Conservation (phyloP, 208 protist genomes). For the Crithidia acanthocephali region DNA sequence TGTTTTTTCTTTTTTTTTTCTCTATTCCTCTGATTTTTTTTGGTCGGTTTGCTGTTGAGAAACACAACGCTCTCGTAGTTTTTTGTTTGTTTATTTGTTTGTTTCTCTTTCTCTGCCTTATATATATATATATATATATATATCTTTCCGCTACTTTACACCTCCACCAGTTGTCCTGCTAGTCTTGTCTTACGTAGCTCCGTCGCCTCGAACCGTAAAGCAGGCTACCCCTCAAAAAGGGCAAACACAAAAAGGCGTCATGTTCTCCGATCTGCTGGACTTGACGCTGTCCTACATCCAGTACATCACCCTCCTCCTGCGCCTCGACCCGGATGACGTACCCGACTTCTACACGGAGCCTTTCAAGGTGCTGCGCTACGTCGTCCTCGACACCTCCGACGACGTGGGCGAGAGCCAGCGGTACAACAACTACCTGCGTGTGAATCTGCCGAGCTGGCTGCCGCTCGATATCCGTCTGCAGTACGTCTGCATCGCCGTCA, state of each 20-base stretch:
- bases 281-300: conserved; percentile 78
- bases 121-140: too few species aligned
- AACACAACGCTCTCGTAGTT: too few species aligned
- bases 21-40: too few species aligned
- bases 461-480: conserved; percentile 66
- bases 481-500: conserved; percentile 49
- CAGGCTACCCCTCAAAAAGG: too few species aligned
- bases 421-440: conserved; percentile 44
- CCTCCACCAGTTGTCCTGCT: too few species aligned
- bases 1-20: too few species aligned
- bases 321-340: conserved; percentile 45
- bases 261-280: conserved; percentile 76
- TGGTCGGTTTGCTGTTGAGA: background rate
- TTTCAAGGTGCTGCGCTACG: conserved; percentile 35
- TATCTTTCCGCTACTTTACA: too few species aligned
- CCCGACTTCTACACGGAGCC: conserved; percentile 52
- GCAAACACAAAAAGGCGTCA: conserved; percentile 15
- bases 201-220: too few species aligned
- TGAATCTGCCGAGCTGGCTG: conserved; percentile 60
- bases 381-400: conserved; percentile 36
- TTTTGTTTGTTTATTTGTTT: background rate
- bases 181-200: too few species aligned
- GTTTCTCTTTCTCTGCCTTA: background rate
- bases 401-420: conserved; percentile 29
- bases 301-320: conserved; percentile 67